Evolutionary conservation across 176 grass and related monocot genomes (phyloP), one percentile per base, ranked within the genome.

Genomic region (Aegilops tauschii): DNA sequence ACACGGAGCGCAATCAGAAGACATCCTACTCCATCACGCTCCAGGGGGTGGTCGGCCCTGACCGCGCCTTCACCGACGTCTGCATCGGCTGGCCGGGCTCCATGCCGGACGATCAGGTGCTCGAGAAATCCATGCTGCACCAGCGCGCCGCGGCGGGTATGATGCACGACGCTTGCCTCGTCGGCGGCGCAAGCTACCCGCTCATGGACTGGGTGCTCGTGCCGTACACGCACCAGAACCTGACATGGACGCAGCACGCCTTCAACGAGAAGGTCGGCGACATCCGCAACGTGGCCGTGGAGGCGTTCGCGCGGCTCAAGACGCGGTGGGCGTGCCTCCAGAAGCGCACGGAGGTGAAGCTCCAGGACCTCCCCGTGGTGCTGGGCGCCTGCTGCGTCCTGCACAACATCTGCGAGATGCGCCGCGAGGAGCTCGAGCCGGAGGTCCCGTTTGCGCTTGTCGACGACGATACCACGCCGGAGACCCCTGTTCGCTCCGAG

Each of bases 1-100:
- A 98, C 90, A 98, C 96, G 3, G 96, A 98, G 88, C 90, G 96
- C 56, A 98, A 98, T 86, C 93, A 98, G 86, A 98, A 95, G 90
- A 98, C 93, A 10, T 98, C 96, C 80, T 98, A 98, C 77, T 98
- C 96, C 25, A 98, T 98, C 86, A 95, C 96, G 37, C 87, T 98
- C 10, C 93, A 98, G 78, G 92, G 96, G 7, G 96, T 98, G 16
- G 96, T 92, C 4, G 82, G 93, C 2, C 92, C 96, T 35, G 83
- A 88, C 75, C 86, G 96, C 49, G 90, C 90, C 75, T 98, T 98
- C 90, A 95, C 96, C 3, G 96, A 98, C 82, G 93, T 98, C 7
- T 98, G 93, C 83, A 98, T 98, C 77, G 96, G 93, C 0, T 95
- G 96, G 96, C 96, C 96, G 17, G 96, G 96, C 0, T 98, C 96